Percentiles rank a stretch among this genome's conserved stretches.
Evolutionary conservation across 225 moss, liverwort and hornwort species (phyloP).

Genomic region (Polytrichum commune): DNA sequence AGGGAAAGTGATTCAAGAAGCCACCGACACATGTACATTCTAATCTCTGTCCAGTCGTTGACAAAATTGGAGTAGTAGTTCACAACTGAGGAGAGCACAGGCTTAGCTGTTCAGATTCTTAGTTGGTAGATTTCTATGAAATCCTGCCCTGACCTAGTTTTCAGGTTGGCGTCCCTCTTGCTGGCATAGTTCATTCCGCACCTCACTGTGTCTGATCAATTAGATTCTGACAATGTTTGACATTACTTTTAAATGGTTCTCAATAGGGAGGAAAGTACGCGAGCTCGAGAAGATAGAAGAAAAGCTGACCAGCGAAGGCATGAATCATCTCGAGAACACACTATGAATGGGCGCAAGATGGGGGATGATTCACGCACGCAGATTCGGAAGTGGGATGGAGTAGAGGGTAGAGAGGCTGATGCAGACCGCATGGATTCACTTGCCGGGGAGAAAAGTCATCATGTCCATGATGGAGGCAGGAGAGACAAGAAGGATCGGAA

Average conservation of each 20-base stretch:
- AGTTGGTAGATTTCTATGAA: too few relatives aligned
- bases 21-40: constrained; percentile 50
- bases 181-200: too few relatives aligned
- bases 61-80: too few relatives aligned
- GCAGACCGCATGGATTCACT: constrained; percentile 70
- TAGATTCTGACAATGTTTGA: too few relatives aligned
- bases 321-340: constrained; percentile 52
- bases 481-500: constrained; percentile 70
- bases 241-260: background rate
- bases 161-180: too few relatives aligned
- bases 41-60: background rate
- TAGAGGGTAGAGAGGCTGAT: constrained; percentile 52
- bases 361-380: constrained; percentile 68
- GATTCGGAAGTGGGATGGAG: constrained; percentile 75
- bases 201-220: too few relatives aligned
- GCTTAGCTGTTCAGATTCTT: too few relatives aligned
- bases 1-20: constrained; percentile 65
- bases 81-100: too few relatives aligned
- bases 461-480: constrained; percentile 77
- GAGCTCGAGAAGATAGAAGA: constrained; percentile 71
- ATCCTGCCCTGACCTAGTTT: too few relatives aligned
- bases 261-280: constrained; percentile 66
- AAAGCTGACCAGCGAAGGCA: constrained; percentile 72
- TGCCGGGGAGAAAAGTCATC: constrained; percentile 67
- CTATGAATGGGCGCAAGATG: constrained; percentile 59